These are phyloP conservation scores for Colletotrichum sp. DNA, from an alignment of 2,329 filamentous ascomycete genomes.

Conservation along the genomic window DNA sequence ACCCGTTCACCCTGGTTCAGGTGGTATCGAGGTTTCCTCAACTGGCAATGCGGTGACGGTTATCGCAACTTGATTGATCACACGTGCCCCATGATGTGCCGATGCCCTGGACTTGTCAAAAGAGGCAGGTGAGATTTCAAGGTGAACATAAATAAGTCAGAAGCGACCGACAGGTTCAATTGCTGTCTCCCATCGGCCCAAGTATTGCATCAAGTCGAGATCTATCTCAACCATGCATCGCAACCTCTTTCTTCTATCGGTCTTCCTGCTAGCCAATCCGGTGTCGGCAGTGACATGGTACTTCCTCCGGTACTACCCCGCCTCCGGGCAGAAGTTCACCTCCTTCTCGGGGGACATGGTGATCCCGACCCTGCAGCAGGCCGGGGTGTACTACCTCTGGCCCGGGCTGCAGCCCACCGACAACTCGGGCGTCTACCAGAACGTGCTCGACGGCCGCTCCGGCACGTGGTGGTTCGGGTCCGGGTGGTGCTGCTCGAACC, in stretches of 20 bases:
- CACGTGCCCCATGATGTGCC: background rate
- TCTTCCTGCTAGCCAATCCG: constrained; percentile 21
- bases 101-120: background rate
- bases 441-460: constrained; percentile 39
- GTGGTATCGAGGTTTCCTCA: background rate
- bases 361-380: constrained; percentile 26
- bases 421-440: constrained; percentile 40
- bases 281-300: constrained; percentile 33
- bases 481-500: constrained; percentile 44
- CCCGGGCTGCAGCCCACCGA: constrained; percentile 41
- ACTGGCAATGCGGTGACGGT: background rate
- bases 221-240: background rate
- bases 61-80: background rate
- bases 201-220: background rate
- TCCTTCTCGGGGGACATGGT: constrained; percentile 30
- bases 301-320: constrained; percentile 33
- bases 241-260: constrained; percentile 10
- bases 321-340: constrained; percentile 31
- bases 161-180: background rate
- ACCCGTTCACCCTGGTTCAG: background rate
- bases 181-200: background rate
- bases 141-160: background rate
- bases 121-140: background rate
- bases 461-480: constrained; percentile 43
- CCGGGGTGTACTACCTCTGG: constrained; percentile 42